phyloP scores from a whole-genome alignment of 805 yeast species.

The Blastobotrys mokoenaii region DNA sequence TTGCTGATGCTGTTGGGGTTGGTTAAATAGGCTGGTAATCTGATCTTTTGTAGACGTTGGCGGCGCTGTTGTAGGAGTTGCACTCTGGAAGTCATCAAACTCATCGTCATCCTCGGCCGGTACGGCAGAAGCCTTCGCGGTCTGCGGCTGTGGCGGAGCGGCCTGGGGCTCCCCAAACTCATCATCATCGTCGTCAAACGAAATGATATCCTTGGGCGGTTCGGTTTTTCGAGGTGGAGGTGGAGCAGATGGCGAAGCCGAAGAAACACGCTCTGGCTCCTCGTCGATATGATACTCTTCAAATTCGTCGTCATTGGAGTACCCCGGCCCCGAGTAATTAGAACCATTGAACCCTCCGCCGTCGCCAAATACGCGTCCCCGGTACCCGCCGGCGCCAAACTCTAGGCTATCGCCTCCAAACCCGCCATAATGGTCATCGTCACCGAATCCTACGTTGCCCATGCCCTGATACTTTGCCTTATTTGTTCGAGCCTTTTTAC shows the following conservation, averaged over 20 bases:
- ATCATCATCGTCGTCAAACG: slow-evolving; percentile 29
- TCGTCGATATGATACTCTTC: slow-evolving; percentile 29
- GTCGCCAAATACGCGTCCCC: slow-evolving; percentile 33
- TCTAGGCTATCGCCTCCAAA: slow-evolving; percentile 27
- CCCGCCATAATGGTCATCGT: slow-evolving; percentile 30
- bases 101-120: slow-evolving; percentile 46
- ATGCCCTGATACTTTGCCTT: slow-evolving; percentile 78
- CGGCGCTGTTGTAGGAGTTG: slow-evolving; percentile 35
- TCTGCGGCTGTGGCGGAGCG: slow-evolving; percentile 38
- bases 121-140: slow-evolving; percentile 13
- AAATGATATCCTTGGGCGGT: slow-evolving; percentile 18
- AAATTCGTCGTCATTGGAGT: slow-evolving; percentile 30
- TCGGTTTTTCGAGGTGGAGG: slow-evolving; percentile 3
- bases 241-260: slow-evolving; percentile 3
- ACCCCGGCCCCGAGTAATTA: slow-evolving; percentile 26
- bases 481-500: slow-evolving; percentile 84
- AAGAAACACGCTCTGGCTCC: slow-evolving; percentile 1
- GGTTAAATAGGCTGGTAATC: neutral
- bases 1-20: slow-evolving; percentile 10
- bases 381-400: slow-evolving; percentile 29
- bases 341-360: slow-evolving; percentile 33
- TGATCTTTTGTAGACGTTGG: slow-evolving; percentile 17
- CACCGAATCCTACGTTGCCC: slow-evolving; percentile 34
- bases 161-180: slow-evolving; percentile 58
- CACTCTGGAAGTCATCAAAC: slow-evolving; percentile 56